phyloP scores from a whole-genome alignment of 306 rosid species.

The Gillenia trifoliata region DNA sequence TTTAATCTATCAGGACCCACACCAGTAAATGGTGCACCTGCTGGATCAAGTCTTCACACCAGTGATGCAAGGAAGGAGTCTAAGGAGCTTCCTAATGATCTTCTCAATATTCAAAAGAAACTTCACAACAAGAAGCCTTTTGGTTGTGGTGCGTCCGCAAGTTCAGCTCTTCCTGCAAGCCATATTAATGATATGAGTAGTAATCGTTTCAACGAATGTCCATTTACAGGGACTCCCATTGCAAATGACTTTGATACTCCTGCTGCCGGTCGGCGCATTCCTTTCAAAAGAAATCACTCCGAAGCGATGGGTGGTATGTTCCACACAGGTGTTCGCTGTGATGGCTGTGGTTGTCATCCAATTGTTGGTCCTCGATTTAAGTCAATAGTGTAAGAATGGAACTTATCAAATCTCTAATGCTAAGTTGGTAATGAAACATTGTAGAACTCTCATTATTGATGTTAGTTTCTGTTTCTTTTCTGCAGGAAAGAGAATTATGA shows the following conservation, averaged over 20 bases:
- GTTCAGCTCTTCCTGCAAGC: slow-evolving; percentile 20
- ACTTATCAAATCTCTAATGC: neutral
- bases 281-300: slow-evolving; percentile 42
- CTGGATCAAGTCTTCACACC: slow-evolving; percentile 21
- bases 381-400: slow-evolving; percentile 74
- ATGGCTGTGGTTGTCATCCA: slow-evolving; percentile 88
- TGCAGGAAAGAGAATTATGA: slow-evolving; percentile 80
- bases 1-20: slow-evolving; percentile 17
- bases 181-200: neutral
- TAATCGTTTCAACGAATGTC: slow-evolving; percentile 33
- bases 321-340: slow-evolving; percentile 82
- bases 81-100: slow-evolving; percentile 5
- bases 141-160: slow-evolving; percentile 22
- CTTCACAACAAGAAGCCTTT: slow-evolving; percentile 11
- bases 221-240: slow-evolving; percentile 36
- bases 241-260: slow-evolving; percentile 13
- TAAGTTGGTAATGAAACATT: neutral
- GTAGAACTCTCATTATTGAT: neutral
- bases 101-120: neutral
- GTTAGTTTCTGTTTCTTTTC: neutral
- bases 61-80: slow-evolving; percentile 32
- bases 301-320: slow-evolving; percentile 59
- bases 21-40: slow-evolving; percentile 11
- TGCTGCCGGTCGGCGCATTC: slow-evolving; percentile 1
- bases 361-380: slow-evolving; percentile 90